These are phyloP conservation scores for Ottelia alismoides DNA, from an alignment of 106 monocot species.

Conservation along the genomic window DNA sequence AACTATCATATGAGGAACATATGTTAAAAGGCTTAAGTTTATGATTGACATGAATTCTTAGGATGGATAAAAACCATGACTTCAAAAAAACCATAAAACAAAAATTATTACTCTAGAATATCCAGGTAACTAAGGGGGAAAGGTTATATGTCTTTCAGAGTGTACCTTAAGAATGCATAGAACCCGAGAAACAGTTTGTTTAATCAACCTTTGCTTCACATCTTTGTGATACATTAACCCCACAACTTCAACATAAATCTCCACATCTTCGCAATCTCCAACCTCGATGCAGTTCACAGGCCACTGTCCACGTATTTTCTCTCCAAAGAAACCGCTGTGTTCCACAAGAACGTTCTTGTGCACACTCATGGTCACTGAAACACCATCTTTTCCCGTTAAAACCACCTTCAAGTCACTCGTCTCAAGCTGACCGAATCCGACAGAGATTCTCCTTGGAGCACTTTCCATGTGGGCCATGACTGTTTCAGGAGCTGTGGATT, in stretches of 20 bases:
- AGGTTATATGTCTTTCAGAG: too few relatives aligned
- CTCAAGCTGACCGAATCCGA: conserved; percentile 10
- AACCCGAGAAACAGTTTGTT: conserved; percentile 12
- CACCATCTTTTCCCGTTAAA: conserved; percentile 9
- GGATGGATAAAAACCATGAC: too few relatives aligned
- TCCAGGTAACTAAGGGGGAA: too few relatives aligned
- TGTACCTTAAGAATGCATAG: conserved; percentile 13
- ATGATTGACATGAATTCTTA: too few relatives aligned
- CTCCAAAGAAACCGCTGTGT: conserved; percentile 9
- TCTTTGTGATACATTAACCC: conserved; percentile 13
- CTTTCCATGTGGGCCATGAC: too few relatives aligned
- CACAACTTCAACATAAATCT: conserved; percentile 9
- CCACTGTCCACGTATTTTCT: not conserved
- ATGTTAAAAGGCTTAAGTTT: too few relatives aligned
- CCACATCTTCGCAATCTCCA: conserved; percentile 10
- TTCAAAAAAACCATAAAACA: too few relatives aligned
- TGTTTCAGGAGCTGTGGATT: not conserved
- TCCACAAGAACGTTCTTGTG: conserved; percentile 13
- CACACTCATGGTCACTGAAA: conserved; percentile 12
- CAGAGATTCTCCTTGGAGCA: conserved; percentile 9
- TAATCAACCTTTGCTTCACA: conserved; percentile 8
- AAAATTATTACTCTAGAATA: too few relatives aligned
- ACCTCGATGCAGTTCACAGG: conserved; percentile 1
- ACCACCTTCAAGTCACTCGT: conserved; percentile 11
- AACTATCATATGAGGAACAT: too few relatives aligned